Evolutionary conservation across 129 eudicot genomes (phyloP).

Genomic region (Heracleum sosnowskyi): DNA sequence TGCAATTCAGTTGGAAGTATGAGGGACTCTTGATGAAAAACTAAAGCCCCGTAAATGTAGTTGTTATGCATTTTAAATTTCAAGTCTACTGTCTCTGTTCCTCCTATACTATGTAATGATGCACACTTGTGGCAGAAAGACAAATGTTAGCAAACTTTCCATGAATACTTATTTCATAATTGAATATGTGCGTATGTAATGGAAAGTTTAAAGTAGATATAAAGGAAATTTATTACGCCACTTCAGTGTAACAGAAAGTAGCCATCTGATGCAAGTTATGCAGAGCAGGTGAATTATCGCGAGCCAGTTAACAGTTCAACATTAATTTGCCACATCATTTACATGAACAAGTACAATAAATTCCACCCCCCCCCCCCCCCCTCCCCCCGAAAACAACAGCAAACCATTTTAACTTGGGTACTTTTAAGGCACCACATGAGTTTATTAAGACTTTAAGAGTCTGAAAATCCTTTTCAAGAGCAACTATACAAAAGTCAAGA

Average conservation of each 20-base stretch:
- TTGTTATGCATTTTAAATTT: background rate
- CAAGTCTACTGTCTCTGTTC: background rate
- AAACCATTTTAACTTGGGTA: background rate
- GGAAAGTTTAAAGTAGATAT: background rate
- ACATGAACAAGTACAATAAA: background rate
- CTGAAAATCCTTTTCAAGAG: background rate
- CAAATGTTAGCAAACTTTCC: background rate
- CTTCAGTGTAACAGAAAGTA: background rate
- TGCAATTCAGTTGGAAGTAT: background rate
- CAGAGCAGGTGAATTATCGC: background rate
- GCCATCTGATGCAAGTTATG: background rate
- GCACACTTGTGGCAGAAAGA: slow-evolving; percentile 2
- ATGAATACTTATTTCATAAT: background rate
- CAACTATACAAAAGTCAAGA: background rate
- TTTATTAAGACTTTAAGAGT: background rate
- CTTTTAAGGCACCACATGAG: background rate
- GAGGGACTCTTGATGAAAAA: background rate
- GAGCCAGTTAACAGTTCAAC: background rate
- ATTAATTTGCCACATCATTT: background rate
- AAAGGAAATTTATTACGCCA: background rate
- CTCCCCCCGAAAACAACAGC: too few relatives aligned
- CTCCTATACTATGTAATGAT: background rate
- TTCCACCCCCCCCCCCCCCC: too few relatives aligned
- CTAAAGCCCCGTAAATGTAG: background rate
- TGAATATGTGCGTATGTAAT: background rate